Evolutionary conservation across 2,329 filamentous ascomycete genomes (phyloP), one percentile per base, ranked within the genome.

Genomic region (Diaporthe sp.): DNA sequence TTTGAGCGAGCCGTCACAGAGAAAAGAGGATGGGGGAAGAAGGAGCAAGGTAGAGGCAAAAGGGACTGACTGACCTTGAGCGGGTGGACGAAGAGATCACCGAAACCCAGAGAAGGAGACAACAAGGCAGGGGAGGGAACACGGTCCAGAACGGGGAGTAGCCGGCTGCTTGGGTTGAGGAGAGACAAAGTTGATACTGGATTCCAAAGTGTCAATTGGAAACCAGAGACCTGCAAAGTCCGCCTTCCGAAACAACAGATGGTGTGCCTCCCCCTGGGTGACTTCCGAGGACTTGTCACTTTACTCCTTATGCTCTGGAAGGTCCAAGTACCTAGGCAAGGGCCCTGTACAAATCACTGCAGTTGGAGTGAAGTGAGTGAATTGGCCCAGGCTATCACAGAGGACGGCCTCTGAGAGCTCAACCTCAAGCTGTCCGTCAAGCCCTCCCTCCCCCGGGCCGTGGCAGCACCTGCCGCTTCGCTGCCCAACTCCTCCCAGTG

Each of bases 31-130:
- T 12, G 7, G n/a, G 56, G 69, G 51, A 47, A 44, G 53, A 59
- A 39, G 69, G 30, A 25, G 5, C 22, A 19, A 35, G 15, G 37
- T 19, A 8, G 55, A 25, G 22, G 30, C 32, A 61, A 44, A 12
- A 15, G 39, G 22, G 55, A 12, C n/a, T 39, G 69, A 61, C 42
- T 71, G 42, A 30, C 56, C 68, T 59, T 47, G 51, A 47, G 37
- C 58, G 51, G 32, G 22, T 30, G 47, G 53, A 70, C 32, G 17
- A 37, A 58, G 10, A 58, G 70, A n/a, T 47, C 47, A 25, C 39
- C 8, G 25, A 47, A 25, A 0, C n/a, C 25, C 4, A 12, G n/a
- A 30, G 58, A 27, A 27, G 17, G 58, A 63, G 39, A 47, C 6
- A 50, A 65, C n/a, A 25, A 44, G 56, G 27, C 30, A 35, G 17